These are phyloP conservation scores for Aegilops umbellulata DNA, from an alignment of 176 grass and related monocot genomes.

Conservation along the genomic window DNA sequence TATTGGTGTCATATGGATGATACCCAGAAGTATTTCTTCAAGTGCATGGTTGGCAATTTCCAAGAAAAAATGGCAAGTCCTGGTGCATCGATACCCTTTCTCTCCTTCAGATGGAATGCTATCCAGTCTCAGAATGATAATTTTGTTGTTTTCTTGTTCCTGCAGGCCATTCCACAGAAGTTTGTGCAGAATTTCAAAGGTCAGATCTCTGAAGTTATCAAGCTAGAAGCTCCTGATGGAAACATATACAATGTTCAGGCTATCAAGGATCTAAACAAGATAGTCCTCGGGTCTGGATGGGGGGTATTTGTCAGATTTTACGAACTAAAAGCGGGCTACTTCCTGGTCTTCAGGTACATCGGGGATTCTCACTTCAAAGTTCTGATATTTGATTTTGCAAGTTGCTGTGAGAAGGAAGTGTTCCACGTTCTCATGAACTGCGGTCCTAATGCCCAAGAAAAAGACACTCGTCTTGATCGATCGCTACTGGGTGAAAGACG, in stretches of 20 bases:
- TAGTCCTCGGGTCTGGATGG: conserved; percentile 50
- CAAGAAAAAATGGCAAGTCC: conserved; percentile 2
- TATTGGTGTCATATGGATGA: conserved; percentile 4
- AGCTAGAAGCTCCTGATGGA: conserved; percentile 36
- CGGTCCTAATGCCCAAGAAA: conserved; percentile 6
- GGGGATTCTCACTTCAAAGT: conserved; percentile 47
- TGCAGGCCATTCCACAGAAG: conserved; percentile 39
- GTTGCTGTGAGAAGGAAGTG: conserved; percentile 35
- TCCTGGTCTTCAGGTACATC: conserved; percentile 43
- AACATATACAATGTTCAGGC: conserved; percentile 31
- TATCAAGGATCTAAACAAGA: neutral
- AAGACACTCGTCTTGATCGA: neutral
- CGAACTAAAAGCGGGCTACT: neutral
- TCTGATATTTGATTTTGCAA: conserved; percentile 36
- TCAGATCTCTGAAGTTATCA: conserved; percentile 20
- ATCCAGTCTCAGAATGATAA: neutral
- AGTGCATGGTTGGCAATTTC: conserved; percentile 12
- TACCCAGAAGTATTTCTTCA: conserved; percentile 11
- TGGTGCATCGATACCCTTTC: neutral
- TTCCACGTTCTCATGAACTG: conserved; percentile 13
- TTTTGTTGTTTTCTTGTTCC: neutral
- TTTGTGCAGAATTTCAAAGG: conserved; percentile 38
- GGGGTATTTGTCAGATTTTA: conserved; percentile 30
- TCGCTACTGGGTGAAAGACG: neutral
- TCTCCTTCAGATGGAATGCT: neutral